Evolutionary conservation across 495 filamentous ascomycete species (phyloP).

Genomic region (Aspergillus wentii): DNA sequence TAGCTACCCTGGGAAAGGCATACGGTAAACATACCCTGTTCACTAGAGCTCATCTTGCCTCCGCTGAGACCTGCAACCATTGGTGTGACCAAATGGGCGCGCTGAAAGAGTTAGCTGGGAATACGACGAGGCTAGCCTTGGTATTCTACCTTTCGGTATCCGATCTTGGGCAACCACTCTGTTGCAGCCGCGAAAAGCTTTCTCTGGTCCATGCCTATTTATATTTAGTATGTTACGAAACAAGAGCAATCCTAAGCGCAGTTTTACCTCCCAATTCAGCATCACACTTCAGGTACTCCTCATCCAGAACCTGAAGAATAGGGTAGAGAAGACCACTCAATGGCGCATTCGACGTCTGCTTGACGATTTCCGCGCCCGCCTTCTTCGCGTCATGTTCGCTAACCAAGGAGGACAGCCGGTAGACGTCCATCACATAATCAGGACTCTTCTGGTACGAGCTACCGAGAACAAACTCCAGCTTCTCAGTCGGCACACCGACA

Average conservation of each 20-base stretch:
- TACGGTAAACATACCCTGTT: slow-evolving; percentile 23
- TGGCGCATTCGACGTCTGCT: slow-evolving; percentile 72
- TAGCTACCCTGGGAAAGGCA: slow-evolving; percentile 27
- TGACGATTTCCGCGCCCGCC: slow-evolving; percentile 89
- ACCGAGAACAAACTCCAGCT: slow-evolving; percentile 79
- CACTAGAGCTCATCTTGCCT: slow-evolving; percentile 72
- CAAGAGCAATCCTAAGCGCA: not conserved
- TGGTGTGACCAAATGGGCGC: slow-evolving; percentile 84
- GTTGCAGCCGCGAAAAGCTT: slow-evolving; percentile 85
- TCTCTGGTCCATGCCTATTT: slow-evolving; percentile 65
- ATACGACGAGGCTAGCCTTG: not conserved
- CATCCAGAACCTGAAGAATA: slow-evolving; percentile 81
- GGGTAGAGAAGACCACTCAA: slow-evolving; percentile 76
- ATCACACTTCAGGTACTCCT: slow-evolving; percentile 84
- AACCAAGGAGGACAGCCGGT: slow-evolving; percentile 30
- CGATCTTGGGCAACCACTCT: slow-evolving; percentile 40
- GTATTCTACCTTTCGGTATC: slow-evolving; percentile 39
- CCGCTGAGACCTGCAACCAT: slow-evolving; percentile 84
- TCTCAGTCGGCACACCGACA: slow-evolving; percentile 64
- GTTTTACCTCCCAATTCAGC: slow-evolving; percentile 55
- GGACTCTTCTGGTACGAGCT: slow-evolving; percentile 66
- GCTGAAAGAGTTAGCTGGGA: slow-evolving; percentile 20
- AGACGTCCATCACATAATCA: slow-evolving; percentile 40
- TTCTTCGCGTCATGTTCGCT: slow-evolving; percentile 62
- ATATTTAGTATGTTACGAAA: not conserved